Conservation (phyloP, 2,329 filamentous ascomycete genomes). For the Endothia cerciana region DNA sequence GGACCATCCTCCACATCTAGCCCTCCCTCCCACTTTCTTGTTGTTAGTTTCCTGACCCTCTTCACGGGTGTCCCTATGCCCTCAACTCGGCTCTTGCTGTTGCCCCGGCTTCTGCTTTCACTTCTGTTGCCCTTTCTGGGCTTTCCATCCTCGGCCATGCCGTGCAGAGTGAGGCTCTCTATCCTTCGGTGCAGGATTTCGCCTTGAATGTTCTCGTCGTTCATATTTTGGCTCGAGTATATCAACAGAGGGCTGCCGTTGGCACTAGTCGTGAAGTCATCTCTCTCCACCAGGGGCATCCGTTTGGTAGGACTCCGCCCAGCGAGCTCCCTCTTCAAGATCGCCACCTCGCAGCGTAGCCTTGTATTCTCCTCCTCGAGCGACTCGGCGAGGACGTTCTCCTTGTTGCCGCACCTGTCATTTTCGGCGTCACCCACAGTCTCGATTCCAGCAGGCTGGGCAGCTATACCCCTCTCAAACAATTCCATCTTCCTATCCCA, state of each 20-base stretch:
- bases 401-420: constrained; percentile 56
- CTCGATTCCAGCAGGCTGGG: constrained; percentile 52
- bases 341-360: constrained; percentile 65
- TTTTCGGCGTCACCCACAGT: constrained; percentile 47
- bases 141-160: constrained; percentile 30
- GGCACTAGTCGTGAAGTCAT: constrained; percentile 44
- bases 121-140: constrained; percentile 20
- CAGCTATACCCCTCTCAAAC: constrained; percentile 53
- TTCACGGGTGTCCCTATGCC: constrained; percentile 50
- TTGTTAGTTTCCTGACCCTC: constrained; percentile 55
- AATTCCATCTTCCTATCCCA: constrained; percentile 80
- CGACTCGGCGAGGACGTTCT: constrained; percentile 65
- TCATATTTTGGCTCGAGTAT: constrained; percentile 15
- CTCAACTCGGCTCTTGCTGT: constrained; percentile 22
- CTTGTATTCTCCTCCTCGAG: constrained; percentile 73
- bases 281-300: constrained; percentile 57
- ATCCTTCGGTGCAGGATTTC: constrained; percentile 50
- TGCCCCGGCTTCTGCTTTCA: constrained; percentile 33
- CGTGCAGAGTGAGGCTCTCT: constrained; percentile 55
- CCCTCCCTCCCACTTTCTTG: constrained; percentile 52
- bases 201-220: constrained; percentile 29
- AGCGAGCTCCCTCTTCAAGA: constrained; percentile 68
- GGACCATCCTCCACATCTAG: constrained; percentile 44
- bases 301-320: constrained; percentile 67
- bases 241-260: constrained; percentile 19